Evolutionary conservation across 2,329 filamentous ascomycete species (phyloP).

Genomic region (Harringtonia aguacate): DNA sequence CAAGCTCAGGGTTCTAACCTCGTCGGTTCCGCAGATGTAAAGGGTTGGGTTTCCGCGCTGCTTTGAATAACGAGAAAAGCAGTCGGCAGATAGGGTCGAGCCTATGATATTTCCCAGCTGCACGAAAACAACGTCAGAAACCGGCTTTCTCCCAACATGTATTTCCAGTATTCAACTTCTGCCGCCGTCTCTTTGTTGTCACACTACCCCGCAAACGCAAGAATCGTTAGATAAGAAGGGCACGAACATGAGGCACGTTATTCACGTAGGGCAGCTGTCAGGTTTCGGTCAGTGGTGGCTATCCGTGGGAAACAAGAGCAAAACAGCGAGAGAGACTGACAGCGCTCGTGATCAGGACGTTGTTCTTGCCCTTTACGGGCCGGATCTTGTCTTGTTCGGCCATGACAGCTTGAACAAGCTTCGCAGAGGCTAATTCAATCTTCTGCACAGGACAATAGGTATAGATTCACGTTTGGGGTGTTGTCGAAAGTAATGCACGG

Average conservation of each 20-base stretch:
- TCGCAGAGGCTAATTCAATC: background rate
- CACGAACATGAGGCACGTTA: slow-evolving; percentile 54
- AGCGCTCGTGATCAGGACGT: slow-evolving; percentile 84
- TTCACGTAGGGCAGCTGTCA: slow-evolving; percentile 29
- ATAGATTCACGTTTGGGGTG: background rate
- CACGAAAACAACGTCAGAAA: background rate
- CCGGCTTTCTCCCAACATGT: too few relatives aligned
- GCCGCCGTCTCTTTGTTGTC: background rate
- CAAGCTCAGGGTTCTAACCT: slow-evolving; percentile 4
- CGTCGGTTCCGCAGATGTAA: slow-evolving; percentile 60
- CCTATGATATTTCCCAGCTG: slow-evolving; percentile 74
- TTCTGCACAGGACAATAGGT: slow-evolving; percentile 8
- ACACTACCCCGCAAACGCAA: too few relatives aligned
- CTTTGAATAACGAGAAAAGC: slow-evolving; percentile 73
- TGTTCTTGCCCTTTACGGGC: slow-evolving; percentile 64
- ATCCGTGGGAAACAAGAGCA: background rate
- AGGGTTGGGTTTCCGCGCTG: slow-evolving; percentile 70
- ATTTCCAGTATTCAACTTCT: too few relatives aligned
- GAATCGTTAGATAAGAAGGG: background rate
- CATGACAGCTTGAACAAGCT: slow-evolving; percentile 11
- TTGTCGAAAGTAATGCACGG: too few relatives aligned
- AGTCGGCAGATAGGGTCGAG: slow-evolving; percentile 78
- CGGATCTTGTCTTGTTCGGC: slow-evolving; percentile 31
- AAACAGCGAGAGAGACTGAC: slow-evolving; percentile 54
- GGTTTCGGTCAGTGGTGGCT: background rate